Percentiles rank a stretch among this genome's conserved stretches.
These are phyloP conservation scores for Cardamine resedifolia DNA, from an alignment of 345 rosid species.

Conservation along the genomic window DNA sequence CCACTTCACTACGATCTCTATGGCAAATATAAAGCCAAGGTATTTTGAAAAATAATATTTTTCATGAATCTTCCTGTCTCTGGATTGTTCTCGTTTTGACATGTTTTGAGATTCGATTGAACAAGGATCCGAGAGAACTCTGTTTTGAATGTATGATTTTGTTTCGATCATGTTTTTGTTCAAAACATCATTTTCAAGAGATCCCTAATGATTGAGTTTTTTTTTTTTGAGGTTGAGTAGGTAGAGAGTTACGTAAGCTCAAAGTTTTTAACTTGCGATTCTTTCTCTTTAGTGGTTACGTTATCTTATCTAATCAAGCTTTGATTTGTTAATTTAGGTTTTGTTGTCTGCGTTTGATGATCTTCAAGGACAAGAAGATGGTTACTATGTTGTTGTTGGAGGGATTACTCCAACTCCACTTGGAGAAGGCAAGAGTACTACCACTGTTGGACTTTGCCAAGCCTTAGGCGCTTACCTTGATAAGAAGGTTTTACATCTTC, in stretches of 20 bases:
- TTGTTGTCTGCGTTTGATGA: conserved; percentile 77
- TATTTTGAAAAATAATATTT: conserved; percentile 8
- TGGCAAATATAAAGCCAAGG: conserved; percentile 98
- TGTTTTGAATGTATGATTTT: not conserved
- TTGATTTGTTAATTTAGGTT: conserved; percentile 44
- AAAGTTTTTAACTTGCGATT: conserved; percentile 5
- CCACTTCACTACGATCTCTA: conserved; percentile 85
- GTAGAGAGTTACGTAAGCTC: not conserved
- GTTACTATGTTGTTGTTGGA: conserved; percentile 93
- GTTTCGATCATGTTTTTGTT: not conserved
- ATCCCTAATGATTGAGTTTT: not conserved
- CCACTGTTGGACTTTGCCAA: conserved; percentile 95
- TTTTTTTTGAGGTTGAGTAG: not conserved
- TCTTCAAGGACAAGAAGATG: conserved; percentile 68
- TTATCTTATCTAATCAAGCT: not conserved
- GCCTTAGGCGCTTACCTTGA: conserved; percentile 92
- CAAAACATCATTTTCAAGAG: not conserved
- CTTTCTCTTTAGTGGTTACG: not conserved
- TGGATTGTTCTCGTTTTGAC: conserved; percentile 9
- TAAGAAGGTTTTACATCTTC: conserved; percentile 62
- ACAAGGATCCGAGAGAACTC: not conserved
- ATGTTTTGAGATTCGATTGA: not conserved
- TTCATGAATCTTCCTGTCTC: not conserved
- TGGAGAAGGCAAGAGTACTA: conserved; percentile 97
- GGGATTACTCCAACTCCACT: conserved; percentile 99